Evolutionary conservation across 305 asterid species (phyloP), one percentile per base, ranked within the genome.

Genomic region (Ruellia speciosa): DNA sequence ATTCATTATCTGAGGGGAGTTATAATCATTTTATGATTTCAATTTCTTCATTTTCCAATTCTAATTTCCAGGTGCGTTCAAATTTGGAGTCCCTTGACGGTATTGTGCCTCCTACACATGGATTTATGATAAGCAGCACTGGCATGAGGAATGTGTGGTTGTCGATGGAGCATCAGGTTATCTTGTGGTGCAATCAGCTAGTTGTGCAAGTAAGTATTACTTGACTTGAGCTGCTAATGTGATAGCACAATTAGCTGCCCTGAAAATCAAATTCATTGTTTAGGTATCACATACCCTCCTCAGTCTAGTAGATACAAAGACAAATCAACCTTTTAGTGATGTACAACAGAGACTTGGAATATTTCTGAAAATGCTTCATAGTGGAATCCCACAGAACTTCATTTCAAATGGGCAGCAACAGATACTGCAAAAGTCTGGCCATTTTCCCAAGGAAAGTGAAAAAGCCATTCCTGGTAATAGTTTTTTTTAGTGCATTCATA

Each of bases 91-190:
- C 88, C 58, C 95, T 92, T 75, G 90, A 88, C 60, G 98, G 93
- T 58, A 87, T 92, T 69, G 95, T 86, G 69, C 98, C 98, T 73
- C 82, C 84, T 58, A 79, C 93, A 49, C 93, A 90, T 79, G 95
- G 98, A 52, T 82, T 88, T 73, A 84, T 75, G 81, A 82, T 92
- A 56, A 81, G 86, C 79, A 88, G 90, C 79, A 86, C 88, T 54
- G 70, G 87, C 69, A 82, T 84, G 82, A 87, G 76, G 71, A 92
- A 86, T 64, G 98, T 88, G 57, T 92, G 95, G 96, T 69, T 88
- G 84, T 86, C 98, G 18, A 92, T 92, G 98, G 96, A 88, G 78
- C 98, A 92, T 77, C 98, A 88, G 84, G 95, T 84, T 72, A 92
- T 92, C 60, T 73, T 90, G 68, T 90, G 98, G 98, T 90, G 98